Evolutionary conservation across 768 basidiomycete species (phyloP).

Genomic region (Hericium erinaceus): DNA sequence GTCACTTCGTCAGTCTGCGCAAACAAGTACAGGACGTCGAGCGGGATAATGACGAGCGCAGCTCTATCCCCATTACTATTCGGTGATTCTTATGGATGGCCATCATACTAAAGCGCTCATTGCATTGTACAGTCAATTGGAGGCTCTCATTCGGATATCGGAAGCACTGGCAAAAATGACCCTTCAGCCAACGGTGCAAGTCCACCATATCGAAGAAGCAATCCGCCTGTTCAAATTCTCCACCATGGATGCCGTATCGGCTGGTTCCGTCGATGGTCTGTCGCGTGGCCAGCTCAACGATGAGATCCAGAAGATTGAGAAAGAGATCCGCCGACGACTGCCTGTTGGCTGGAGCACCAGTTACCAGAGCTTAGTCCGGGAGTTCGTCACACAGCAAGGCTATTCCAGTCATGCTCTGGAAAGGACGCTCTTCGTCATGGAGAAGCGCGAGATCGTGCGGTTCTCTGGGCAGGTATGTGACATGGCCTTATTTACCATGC

Average conservation of each 20-base stretch:
- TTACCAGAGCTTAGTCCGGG: conserved; percentile 85
- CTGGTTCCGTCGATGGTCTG: conserved; percentile 87
- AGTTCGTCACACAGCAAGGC: conserved; percentile 90
- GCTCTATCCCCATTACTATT: conserved; percentile 96
- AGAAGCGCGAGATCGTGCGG: conserved; percentile 91
- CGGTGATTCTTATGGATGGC: conserved; percentile 45
- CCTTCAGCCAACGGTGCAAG: conserved; percentile 74
- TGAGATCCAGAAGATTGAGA: conserved; percentile 85
- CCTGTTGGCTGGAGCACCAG: conserved; percentile 97
- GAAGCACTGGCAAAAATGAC: conserved; percentile 95
- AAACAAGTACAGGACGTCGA: conserved; percentile 95
- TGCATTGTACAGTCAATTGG: conserved; percentile 60
- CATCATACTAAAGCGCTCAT: conserved; percentile 2
- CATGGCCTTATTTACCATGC: neutral
- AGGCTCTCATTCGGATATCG: conserved; percentile 98
- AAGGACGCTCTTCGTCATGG: conserved; percentile 81
- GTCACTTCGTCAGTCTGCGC: conserved; percentile 87
- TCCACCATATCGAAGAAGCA: conserved; percentile 94
- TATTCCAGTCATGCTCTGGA: conserved; percentile 88
- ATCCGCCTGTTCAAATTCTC: conserved; percentile 98
- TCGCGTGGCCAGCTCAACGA: conserved; percentile 88
- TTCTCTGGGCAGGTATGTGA: conserved; percentile 61
- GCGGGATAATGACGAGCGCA: conserved; percentile 92
- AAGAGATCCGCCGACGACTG: conserved; percentile 71
- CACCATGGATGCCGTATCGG: conserved; percentile 97